Evolutionary conservation across 2,329 filamentous ascomycete genomes (phyloP).

Genomic region (Neopestalotiopsis clavispora): DNA sequence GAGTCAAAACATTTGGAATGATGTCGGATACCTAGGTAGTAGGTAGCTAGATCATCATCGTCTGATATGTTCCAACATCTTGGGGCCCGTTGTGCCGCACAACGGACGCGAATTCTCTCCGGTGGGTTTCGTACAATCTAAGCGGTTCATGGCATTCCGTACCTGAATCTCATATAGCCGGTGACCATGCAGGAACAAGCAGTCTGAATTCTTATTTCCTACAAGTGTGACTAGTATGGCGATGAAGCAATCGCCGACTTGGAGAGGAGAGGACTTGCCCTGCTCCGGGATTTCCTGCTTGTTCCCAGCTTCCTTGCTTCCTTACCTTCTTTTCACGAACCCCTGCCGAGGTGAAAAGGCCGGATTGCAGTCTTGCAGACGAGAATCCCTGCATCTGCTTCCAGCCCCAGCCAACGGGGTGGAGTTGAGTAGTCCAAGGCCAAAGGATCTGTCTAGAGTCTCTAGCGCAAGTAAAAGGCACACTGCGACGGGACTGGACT

Average conservation of each 20-base stretch:
- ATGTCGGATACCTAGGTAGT: background rate
- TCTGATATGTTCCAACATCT: background rate
- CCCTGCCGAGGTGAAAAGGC: background rate
- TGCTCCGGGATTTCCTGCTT: too few relatives aligned
- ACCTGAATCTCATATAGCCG: too few relatives aligned
- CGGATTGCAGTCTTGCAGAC: background rate
- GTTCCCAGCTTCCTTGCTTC: background rate
- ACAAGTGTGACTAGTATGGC: too few relatives aligned
- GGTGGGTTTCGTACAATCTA: background rate
- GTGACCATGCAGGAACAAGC: too few relatives aligned
- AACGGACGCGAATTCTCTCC: background rate
- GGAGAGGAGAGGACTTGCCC: too few relatives aligned
- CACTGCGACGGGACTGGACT: too few relatives aligned
- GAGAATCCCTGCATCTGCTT: background rate
- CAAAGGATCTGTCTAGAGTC: background rate
- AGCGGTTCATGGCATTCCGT: background rate
- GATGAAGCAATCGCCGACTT: too few relatives aligned
- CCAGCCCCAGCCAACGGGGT: background rate
- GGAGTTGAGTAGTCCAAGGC: background rate
- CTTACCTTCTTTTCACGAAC: background rate
- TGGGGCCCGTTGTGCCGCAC: background rate
- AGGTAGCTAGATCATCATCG: background rate
- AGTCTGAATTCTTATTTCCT: too few relatives aligned
- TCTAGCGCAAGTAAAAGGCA: background rate
- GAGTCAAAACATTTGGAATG: background rate